These are phyloP conservation scores for Sclerotinia borealis DNA, from an alignment of 2,329 filamentous ascomycete genomes.

Conservation along the genomic window DNA sequence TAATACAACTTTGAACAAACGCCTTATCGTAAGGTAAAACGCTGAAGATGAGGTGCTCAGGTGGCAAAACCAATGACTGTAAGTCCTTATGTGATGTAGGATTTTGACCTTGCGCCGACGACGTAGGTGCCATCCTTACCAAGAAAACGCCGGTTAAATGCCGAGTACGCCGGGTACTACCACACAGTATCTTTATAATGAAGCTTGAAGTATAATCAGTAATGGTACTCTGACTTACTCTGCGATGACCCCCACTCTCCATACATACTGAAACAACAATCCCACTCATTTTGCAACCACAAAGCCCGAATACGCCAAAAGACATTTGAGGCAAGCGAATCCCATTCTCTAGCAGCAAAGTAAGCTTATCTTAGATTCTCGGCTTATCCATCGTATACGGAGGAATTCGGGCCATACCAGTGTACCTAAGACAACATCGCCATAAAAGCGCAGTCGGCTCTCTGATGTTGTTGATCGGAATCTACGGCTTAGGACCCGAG, in stretches of 20 bases:
- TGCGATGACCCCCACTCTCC: neutral
- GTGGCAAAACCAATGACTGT: neutral
- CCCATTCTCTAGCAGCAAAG: neutral
- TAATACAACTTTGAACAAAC: neutral
- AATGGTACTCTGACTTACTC: neutral
- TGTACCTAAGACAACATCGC: neutral
- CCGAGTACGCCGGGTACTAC: neutral
- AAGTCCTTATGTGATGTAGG: neutral
- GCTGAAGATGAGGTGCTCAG: neutral
- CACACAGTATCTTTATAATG: neutral
- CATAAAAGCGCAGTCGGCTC: neutral
- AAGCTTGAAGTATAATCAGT: neutral
- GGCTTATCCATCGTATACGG: neutral
- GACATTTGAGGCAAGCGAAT: neutral
- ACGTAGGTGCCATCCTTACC: neutral
- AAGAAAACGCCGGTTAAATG: neutral
- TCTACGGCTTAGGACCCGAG: neutral
- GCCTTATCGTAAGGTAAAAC: neutral
- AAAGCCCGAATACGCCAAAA: neutral
- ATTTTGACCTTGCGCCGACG: neutral
- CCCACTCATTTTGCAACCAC: neutral
- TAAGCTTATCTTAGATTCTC: neutral
- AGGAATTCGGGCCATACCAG: neutral
- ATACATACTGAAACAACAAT: neutral
- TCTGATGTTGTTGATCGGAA: neutral